A percentile compares a stretch with the other conserved stretches of the same genome.
phyloP scores from a whole-genome alignment of 139 green algal species.

The Chlorokybus atmophyticus region DNA sequence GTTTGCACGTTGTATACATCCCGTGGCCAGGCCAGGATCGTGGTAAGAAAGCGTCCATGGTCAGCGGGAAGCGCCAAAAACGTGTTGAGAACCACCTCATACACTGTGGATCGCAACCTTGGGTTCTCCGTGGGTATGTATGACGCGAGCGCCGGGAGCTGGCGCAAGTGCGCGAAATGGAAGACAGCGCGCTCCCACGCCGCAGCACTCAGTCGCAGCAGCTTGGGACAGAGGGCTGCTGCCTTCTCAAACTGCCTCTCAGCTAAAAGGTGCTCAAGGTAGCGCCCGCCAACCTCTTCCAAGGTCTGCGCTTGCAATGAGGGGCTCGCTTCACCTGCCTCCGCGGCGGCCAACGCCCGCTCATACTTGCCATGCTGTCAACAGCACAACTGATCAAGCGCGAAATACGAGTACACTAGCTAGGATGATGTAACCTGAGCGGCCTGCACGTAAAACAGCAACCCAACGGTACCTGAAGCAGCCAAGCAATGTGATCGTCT shows the following conservation, averaged over 20 bases:
- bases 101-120: constrained; percentile 42
- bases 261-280: constrained; percentile 29
- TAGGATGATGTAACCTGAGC: no score
- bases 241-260: constrained; percentile 36
- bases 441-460: no score
- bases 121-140: constrained; percentile 57
- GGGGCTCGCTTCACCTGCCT: constrained; percentile 18
- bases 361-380: constrained; percentile 35
- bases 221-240: constrained; percentile 35
- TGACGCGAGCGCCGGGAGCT: constrained; percentile 57
- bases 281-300: constrained; percentile 11
- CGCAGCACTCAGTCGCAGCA: constrained; percentile 37
- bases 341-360: constrained; percentile 50
- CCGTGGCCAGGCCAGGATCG: constrained; percentile 41
- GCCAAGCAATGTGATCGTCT: constrained; percentile 64
- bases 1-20: constrained; percentile 20
- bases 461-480: constrained; percentile 37
- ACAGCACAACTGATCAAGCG: no score
- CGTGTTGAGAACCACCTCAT: constrained; percentile 54
- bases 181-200: constrained; percentile 61
- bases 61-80: constrained; percentile 38
- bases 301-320: constrained; percentile 19
- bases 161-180: constrained; percentile 48
- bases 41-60: constrained; percentile 44
- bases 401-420: no score